A percentile compares a stretch with the other conserved stretches of the same genome.
Evolutionary conservation across 108 stramenopile species (phyloP).

Genomic region (Nitzschia sp.): DNA sequence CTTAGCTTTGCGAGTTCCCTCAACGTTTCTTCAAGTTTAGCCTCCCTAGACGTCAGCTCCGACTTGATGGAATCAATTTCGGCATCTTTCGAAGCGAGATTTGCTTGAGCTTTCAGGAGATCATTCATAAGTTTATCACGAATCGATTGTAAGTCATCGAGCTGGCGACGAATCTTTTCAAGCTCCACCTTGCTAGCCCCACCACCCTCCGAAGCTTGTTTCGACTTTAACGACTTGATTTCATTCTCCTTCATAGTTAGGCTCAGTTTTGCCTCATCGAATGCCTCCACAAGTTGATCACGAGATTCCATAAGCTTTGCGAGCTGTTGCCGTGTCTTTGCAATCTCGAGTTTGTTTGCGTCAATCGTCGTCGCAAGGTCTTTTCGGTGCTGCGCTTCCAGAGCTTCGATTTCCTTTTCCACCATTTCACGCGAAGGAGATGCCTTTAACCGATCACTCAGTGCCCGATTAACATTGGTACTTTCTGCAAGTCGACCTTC

Average conservation of each 20-base stretch:
- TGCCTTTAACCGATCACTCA: constrained; percentile 8
- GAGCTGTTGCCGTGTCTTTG: background rate
- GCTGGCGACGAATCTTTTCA: background rate
- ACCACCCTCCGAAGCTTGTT: background rate
- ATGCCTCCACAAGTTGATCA: constrained; percentile 7
- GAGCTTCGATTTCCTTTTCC: constrained; percentile 1
- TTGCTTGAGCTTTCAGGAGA: background rate
- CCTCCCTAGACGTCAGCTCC: background rate
- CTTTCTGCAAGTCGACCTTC: constrained; percentile 21
- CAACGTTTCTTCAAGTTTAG: background rate
- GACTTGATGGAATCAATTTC: background rate
- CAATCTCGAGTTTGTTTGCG: constrained; percentile 9
- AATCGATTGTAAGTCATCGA: background rate
- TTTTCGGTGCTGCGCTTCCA: constrained; percentile 15
- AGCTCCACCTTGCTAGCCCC: background rate
- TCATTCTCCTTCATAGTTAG: constrained; percentile 6
- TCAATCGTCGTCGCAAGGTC: constrained; percentile 13
- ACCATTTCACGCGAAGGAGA: constrained; percentile 8
- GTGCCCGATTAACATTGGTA: constrained; percentile 19
- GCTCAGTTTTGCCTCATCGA: constrained; percentile 8
- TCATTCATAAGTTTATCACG: background rate
- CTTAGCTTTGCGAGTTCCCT: background rate
- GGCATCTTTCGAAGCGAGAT: background rate
- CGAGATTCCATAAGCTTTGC: background rate
- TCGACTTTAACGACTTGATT: constrained; percentile 8